Evolutionary conservation across 2,329 filamentous ascomycete species (phyloP), one percentile per base, ranked within the genome.

Genomic region (Chrysoporthe puriensis): DNA sequence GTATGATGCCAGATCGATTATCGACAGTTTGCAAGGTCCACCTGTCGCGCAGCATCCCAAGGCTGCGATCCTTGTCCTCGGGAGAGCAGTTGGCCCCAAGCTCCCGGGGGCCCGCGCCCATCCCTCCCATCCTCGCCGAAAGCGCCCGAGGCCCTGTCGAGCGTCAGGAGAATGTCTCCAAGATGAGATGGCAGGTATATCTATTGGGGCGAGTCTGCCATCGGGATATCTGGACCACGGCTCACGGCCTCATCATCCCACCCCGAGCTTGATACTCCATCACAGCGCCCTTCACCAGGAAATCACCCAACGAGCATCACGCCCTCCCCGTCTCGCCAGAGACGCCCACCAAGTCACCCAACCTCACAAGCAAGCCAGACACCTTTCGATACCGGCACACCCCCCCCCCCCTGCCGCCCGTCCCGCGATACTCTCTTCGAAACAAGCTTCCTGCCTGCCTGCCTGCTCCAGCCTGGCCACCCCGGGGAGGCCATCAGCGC

Each of bases 11-110:
- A 61, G 62, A 56, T 62, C 68, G 16, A 63, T 61, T 67, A 68
- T 69, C 68, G 68, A 69, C 66, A 69, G 68, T 69, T 69, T 32
- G 63, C n/a, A 65, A 65, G 44, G 40, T 68, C 68, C 68, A 69
- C 65, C 61, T 50, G 50, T 67, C 58, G 62, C 68, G 68, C 66
- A 69, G 64, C 67, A 54, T 63, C 56, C 48, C 62, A 34, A 68
- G 26, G 62, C 52, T 58, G 44, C 36, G 36, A 62, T 50, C 62
- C 66, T 52, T 64, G 62, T 43, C 57, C 26, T 56, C 34, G 34
- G 62, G 56, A 8, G 34, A 57, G 36, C 36, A n/a, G 34, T 56
- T 18, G 59, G 61, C 59, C 50, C 44, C 59, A 32, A 34, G 62
- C 58, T 13, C 32, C 13, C 67, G 32, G 56, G 50, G 62, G 26